Base-by-base conservation (phyloP, 768 basidiomycete species). In the Russula sp. region DNA sequence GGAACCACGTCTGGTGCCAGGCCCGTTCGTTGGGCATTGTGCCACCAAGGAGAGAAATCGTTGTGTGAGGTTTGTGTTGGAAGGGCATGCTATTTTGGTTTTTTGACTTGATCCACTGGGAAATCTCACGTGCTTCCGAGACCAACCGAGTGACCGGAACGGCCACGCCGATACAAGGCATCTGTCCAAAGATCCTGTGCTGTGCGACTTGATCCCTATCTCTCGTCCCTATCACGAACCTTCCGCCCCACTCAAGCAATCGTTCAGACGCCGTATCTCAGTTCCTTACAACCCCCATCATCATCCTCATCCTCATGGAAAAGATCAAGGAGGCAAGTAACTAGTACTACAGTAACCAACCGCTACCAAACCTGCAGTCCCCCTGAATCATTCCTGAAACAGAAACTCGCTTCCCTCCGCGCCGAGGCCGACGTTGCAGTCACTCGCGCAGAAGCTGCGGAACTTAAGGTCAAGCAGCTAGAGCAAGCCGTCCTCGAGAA, bases 401-500 rank as follows among this genome's bases (percentile, higher is more conserved):
- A 65, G 64, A 65, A 61, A 65, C 64, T 65, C 32, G 32, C 59
- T 9, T 11, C 30, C 26, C 64, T 65, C 26, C 64, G 64, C 20
- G 49, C 18, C n/a, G 64, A 65, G 42, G 59, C 59, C 22, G 64
- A 65, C 22, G 3, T 38, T 13, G 64, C 64, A 4, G 16, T 30
- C 11, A 5, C 5, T 16, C 64, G 59, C 20, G 64, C 64, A 26
- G 64, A 65, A 24, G 18, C 14, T 14, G 59, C 60, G 18, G 64
- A 61, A 10, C 22, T 40, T 11, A 57, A 57, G 32, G 57, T 46
- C 28, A 65, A 65, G 60, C 4, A 16, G 49, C 64, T 65, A 32
- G 52, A 65, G 42, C 59, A 65, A n/a, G 32, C 64, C 2, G 59
- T 65, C 5, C 64, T 65, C 14, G 59, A 65, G 49, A 56, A n/a